Evolutionary conservation across 2,329 filamentous ascomycete species (phyloP).

Genomic region (Fusarium papillatum): DNA sequence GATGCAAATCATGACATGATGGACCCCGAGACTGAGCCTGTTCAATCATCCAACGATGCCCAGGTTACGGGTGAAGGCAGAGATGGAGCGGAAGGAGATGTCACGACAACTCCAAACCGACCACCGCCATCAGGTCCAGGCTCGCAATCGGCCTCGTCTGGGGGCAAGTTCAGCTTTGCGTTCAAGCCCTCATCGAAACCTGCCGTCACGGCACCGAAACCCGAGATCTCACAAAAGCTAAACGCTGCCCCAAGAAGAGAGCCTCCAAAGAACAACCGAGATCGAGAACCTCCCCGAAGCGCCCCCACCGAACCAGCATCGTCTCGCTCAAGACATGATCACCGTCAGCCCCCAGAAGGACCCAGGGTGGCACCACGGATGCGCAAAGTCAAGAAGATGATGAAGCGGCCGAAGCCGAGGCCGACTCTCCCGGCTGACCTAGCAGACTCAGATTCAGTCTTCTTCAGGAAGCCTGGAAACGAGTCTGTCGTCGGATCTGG

Average conservation of each 20-base stretch:
- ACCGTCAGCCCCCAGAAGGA: slow-evolving; percentile 50
- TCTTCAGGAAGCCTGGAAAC: slow-evolving; percentile 96
- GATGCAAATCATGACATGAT: slow-evolving; percentile 32
- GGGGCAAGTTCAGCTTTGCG: slow-evolving; percentile 91
- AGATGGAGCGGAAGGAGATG: slow-evolving; percentile 58
- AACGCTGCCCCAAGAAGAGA: slow-evolving; percentile 72
- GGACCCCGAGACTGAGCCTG: slow-evolving; percentile 28
- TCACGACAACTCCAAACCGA: slow-evolving; percentile 68
- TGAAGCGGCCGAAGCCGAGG: slow-evolving; percentile 78
- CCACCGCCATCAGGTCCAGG: slow-evolving; percentile 68
- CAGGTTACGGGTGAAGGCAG: slow-evolving; percentile 41
- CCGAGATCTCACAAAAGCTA: slow-evolving; percentile 76
- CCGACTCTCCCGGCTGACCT: slow-evolving; percentile 81
- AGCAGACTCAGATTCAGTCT: slow-evolving; percentile 87
- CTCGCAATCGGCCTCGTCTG: slow-evolving; percentile 60
- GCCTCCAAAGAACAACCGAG: slow-evolving; percentile 44
- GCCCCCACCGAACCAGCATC: slow-evolving; percentile 69
- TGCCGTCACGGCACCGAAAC: slow-evolving; percentile 69
- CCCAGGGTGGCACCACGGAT: slow-evolving; percentile 62
- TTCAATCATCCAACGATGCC: slow-evolving; percentile 44
- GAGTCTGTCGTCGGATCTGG: slow-evolving; percentile 96
- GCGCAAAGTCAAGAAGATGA: slow-evolving; percentile 75
- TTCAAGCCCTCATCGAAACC: slow-evolving; percentile 82
- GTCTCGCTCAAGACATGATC: slow-evolving; percentile 55
- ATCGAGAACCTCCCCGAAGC: slow-evolving; percentile 62